Evolutionary conservation across 2,329 filamentous ascomycete genomes (phyloP).

Genomic region (Botryotinia calthae): DNA sequence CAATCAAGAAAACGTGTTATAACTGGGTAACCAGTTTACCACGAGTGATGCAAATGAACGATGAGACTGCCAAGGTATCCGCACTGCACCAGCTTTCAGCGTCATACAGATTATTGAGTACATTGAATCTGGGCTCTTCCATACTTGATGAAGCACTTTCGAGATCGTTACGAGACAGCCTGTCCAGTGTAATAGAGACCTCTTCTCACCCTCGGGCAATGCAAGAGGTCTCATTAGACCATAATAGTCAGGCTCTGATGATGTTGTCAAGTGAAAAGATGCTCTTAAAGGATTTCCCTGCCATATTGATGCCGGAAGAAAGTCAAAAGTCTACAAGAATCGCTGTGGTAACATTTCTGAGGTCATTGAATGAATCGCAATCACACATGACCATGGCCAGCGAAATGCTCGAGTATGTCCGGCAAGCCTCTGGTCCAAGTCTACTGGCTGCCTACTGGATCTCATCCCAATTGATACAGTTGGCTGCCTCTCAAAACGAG

Average conservation of each 20-base stretch:
- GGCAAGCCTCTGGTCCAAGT: slow-evolving; percentile 54
- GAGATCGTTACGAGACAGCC: slow-evolving; percentile 70
- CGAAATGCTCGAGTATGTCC: slow-evolving; percentile 63
- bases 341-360: slow-evolving; percentile 58
- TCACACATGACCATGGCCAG: slow-evolving; percentile 59
- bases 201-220: slow-evolving; percentile 25
- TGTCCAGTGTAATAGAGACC: slow-evolving; percentile 44
- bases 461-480: slow-evolving; percentile 67
- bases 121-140: slow-evolving; percentile 61
- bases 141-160: slow-evolving; percentile 67
- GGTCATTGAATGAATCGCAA: slow-evolving; percentile 54
- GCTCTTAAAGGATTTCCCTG: slow-evolving; percentile 48
- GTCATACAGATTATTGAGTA: slow-evolving; percentile 63
- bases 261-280: slow-evolving; percentile 30
- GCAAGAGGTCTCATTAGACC: slow-evolving; percentile 35
- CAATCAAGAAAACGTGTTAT: slow-evolving; percentile 69
- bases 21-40: slow-evolving; percentile 80
- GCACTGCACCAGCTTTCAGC: slow-evolving; percentile 75
- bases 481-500: slow-evolving; percentile 49
- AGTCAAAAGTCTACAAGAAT: slow-evolving; percentile 62
- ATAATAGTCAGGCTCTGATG: slow-evolving; percentile 36
- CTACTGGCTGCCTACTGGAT: slow-evolving; percentile 78
- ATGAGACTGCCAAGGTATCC: slow-evolving; percentile 72
- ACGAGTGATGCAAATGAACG: slow-evolving; percentile 76
- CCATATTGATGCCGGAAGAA: slow-evolving; percentile 61